A percentile compares a stretch with the other conserved stretches of the same genome.
Evolutionary conservation across 2,329 filamentous ascomycete genomes (phyloP).

Genomic region (Myriosclerotinia duriaeana): DNA sequence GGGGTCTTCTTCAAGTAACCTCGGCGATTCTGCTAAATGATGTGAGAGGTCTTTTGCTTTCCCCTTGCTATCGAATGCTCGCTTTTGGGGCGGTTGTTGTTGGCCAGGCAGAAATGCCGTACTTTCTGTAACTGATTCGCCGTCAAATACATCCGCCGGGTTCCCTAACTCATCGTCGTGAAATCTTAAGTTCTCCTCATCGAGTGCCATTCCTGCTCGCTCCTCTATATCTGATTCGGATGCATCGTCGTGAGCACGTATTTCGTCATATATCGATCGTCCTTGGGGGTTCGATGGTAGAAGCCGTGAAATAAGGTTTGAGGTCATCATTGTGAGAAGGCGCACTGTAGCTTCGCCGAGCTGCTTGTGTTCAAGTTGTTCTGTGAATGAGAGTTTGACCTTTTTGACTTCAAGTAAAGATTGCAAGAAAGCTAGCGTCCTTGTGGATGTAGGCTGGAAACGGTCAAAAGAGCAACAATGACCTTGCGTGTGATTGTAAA

Average conservation of each 20-base stretch:
- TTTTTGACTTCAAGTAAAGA: neutral
- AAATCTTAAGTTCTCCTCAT: constrained; percentile 41
- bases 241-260: constrained; percentile 39
- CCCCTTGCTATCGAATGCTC: constrained; percentile 8
- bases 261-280: constrained; percentile 42
- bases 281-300: constrained; percentile 38
- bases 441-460: constrained; percentile 26
- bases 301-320: constrained; percentile 40
- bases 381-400: neutral
- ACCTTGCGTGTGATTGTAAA: constrained; percentile 6
- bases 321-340: constrained; percentile 38
- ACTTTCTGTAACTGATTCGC: constrained; percentile 39
- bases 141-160: constrained; percentile 37
- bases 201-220: constrained; percentile 38
- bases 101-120: constrained; percentile 37
- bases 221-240: constrained; percentile 41
- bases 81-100: constrained; percentile 21
- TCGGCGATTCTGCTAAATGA: constrained; percentile 39
- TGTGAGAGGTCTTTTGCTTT: constrained; percentile 26
- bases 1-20: constrained; percentile 39
- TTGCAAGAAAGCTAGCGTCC: constrained; percentile 28
- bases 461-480: constrained; percentile 31
- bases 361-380: neutral
- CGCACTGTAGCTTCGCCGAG: neutral
- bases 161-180: constrained; percentile 39